phyloP scores from a whole-genome alignment of 2,329 filamentous ascomycete genomes.

The Chalaropsis thielavioides region DNA sequence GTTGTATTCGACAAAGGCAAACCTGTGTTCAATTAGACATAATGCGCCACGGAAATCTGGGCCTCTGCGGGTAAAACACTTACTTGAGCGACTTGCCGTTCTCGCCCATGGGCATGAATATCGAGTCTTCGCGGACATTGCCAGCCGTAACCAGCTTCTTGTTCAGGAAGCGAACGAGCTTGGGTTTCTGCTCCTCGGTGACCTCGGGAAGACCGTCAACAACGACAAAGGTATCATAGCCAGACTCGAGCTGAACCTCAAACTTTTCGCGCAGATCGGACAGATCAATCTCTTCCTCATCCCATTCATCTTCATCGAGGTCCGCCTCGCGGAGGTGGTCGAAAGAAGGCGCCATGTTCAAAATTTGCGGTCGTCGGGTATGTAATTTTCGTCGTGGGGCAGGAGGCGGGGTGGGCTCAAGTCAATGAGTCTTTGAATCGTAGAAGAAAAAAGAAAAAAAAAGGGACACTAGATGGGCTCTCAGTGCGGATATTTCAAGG shows the following conservation, averaged over 20 bases:
- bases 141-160: slow-evolving; percentile 83
- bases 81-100: slow-evolving; percentile 77
- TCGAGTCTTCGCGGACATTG: slow-evolving; percentile 67
- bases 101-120: slow-evolving; percentile 89
- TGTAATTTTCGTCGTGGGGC: slow-evolving; percentile 11
- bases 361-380: slow-evolving; percentile 17
- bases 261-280: slow-evolving; percentile 89
- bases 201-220: slow-evolving; percentile 88
- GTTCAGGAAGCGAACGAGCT: slow-evolving; percentile 89
- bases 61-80: slow-evolving; percentile 22
- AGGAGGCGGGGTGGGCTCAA: slow-evolving; percentile 15
- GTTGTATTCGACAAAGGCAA: slow-evolving; percentile 93
- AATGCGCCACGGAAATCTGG: neutral
- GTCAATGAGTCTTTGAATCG: slow-evolving; percentile 1
- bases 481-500: neutral
- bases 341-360: slow-evolving; percentile 85
- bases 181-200: slow-evolving; percentile 77
- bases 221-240: slow-evolving; percentile 90
- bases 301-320: slow-evolving; percentile 69
- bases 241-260: slow-evolving; percentile 89
- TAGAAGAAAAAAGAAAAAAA: slow-evolving; percentile 4
- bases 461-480: neutral
- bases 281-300: slow-evolving; percentile 88
- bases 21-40: slow-evolving; percentile 39
- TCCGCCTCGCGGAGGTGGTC: slow-evolving; percentile 85